These are phyloP conservation scores for Fusarium zealandicum DNA, from an alignment of 2,329 filamentous ascomycete genomes.

Conservation along the genomic window DNA sequence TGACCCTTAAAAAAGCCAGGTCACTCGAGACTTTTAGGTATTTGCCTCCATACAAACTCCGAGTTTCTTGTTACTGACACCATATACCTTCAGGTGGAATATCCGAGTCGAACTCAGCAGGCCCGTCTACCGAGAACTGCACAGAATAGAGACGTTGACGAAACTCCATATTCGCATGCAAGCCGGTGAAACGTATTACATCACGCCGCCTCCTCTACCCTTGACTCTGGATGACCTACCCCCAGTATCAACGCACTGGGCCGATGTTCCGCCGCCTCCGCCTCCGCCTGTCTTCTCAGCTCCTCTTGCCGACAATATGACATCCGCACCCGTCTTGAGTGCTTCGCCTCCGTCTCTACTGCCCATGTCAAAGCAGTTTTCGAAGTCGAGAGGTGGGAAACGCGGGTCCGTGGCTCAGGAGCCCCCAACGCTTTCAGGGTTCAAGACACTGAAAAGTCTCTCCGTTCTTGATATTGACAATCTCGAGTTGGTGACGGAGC, in stretches of 20 bases:
- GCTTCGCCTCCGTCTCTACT: conserved; percentile 43
- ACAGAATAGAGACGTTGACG: conserved; percentile 59
- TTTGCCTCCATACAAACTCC: conserved; percentile 33
- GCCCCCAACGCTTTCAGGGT: conserved; percentile 63
- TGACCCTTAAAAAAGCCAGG: conserved; percentile 63
- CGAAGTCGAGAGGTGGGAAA: conserved; percentile 47
- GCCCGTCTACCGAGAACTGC: conserved; percentile 63
- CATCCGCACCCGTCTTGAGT: conserved; percentile 28
- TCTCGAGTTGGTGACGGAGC: conserved; percentile 62
- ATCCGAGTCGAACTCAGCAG: conserved; percentile 68
- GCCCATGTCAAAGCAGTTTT: conserved; percentile 46
- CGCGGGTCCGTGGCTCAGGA: conserved; percentile 45
- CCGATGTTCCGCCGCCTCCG: conserved; percentile 38
- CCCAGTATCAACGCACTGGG: conserved; percentile 45
- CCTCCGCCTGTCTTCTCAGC: conserved; percentile 32
- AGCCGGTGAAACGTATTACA: conserved; percentile 62
- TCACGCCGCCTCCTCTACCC: conserved; percentile 56
- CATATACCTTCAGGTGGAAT: conserved; percentile 60
- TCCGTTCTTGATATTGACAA: conserved; percentile 67
- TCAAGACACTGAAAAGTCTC: conserved; percentile 61
- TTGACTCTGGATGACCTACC: conserved; percentile 36
- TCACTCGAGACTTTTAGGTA: conserved; percentile 65
- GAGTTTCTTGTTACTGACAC: conserved; percentile 9
- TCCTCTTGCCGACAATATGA: conserved; percentile 18
- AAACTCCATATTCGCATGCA: conserved; percentile 67